phyloP scores from a whole-genome alignment of 148 eudicot genomes.

The Pouteria glomerata region DNA sequence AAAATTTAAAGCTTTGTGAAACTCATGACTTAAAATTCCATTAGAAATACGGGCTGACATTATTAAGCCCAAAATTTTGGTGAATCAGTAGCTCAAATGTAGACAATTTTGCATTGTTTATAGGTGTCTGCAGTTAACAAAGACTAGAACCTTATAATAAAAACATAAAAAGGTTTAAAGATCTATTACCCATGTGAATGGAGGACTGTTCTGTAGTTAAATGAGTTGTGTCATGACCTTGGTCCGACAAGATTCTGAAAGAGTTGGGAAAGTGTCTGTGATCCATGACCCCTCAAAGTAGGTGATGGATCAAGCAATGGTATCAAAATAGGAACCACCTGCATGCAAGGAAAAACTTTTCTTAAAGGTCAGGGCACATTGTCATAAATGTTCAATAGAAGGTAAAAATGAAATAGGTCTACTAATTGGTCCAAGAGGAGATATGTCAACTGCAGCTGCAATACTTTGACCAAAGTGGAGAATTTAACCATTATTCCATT shows the following conservation, averaged over 20 bases:
- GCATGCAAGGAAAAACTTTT: neutral
- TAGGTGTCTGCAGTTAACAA: neutral
- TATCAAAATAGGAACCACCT: constrained; percentile 3
- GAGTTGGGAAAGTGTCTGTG: constrained; percentile 15
- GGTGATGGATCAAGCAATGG: constrained; percentile 1
- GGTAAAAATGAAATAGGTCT: neutral
- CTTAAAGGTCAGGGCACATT: constrained; percentile 4
- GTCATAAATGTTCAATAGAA: neutral
- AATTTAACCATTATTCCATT: neutral
- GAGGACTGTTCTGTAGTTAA: constrained; percentile 17
- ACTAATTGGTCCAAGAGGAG: neutral
- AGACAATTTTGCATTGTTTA: neutral
- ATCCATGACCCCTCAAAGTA: constrained; percentile 11
- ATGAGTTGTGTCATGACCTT: constrained; percentile 16
- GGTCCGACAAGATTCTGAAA: constrained; percentile 3
- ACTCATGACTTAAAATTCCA: neutral
- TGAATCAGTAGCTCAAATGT: neutral
- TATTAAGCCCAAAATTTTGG: neutral
- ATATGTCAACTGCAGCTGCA: neutral
- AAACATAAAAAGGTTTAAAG: neutral
- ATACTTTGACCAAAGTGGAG: neutral
- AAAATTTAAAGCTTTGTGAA: neutral
- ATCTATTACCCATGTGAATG: constrained; percentile 20
- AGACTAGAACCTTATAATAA: neutral
- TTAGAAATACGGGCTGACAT: neutral